Conservation (phyloP, 2,329 filamentous ascomycete species). For the Cryoendolithus antarcticus region DNA sequence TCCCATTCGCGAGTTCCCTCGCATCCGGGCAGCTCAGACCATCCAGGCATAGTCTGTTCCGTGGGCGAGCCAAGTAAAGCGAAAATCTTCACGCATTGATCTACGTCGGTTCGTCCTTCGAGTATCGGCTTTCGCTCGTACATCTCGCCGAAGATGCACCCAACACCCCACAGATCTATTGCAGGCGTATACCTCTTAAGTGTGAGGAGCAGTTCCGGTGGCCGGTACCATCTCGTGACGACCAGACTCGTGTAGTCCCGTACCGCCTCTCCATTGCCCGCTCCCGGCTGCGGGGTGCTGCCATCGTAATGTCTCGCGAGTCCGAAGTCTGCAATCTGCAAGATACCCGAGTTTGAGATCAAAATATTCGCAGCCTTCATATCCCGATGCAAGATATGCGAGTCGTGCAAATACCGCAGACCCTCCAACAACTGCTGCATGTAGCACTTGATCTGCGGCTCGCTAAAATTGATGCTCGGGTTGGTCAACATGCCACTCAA, state of each 20-base stretch:
- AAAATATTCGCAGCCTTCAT: constrained; percentile 98
- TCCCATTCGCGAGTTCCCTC: constrained; percentile 57
- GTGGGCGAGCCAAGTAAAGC: constrained; percentile 81
- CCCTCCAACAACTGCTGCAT: constrained; percentile 87
- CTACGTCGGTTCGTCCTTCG: constrained; percentile 72
- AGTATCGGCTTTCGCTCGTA: constrained; percentile 86
- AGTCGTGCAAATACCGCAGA: constrained; percentile 75
- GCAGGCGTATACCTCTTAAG: constrained; percentile 89
- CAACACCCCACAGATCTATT: constrained; percentile 97
- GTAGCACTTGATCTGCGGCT: constrained; percentile 95
- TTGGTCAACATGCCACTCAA: constrained; percentile 95
- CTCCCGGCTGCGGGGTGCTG: constrained; percentile 59
- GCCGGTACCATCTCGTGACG: constrained; percentile 93
- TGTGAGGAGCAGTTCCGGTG: constrained; percentile 81
- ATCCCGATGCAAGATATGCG: constrained; percentile 79
- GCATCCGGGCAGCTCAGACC: constrained; percentile 68
- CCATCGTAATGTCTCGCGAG: constrained; percentile 90
- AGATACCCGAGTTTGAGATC: constrained; percentile 83
- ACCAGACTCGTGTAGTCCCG: constrained; percentile 94
- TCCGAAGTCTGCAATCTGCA: constrained; percentile 96
- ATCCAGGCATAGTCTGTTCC: constrained; percentile 86
- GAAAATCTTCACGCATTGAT: constrained; percentile 90
- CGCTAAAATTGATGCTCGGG: constrained; percentile 72
- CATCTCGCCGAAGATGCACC: constrained; percentile 99
- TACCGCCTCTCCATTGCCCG: constrained; percentile 69